A percentile compares a stretch with the other conserved stretches of the same genome.
Evolutionary conservation across 441 rosid genomes (phyloP).

Genomic region (Syzygium syzygioides): DNA sequence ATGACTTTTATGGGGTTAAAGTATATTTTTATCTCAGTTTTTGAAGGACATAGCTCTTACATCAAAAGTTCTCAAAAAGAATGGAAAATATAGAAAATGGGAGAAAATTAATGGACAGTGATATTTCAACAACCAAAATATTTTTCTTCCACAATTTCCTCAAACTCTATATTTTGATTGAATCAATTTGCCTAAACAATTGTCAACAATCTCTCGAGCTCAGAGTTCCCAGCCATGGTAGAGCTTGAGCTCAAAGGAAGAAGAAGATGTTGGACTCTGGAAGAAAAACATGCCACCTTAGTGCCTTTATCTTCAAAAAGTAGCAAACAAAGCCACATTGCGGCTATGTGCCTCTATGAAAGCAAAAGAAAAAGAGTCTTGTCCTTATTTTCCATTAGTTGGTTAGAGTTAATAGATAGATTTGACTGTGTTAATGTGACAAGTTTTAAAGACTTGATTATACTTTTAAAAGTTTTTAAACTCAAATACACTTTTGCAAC

Average conservation of each 20-base stretch:
- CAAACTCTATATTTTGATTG: background rate
- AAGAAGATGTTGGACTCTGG: background rate
- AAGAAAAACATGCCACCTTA: background rate
- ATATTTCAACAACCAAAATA: background rate
- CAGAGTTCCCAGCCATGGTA: background rate
- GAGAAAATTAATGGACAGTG: background rate
- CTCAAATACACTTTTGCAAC: background rate
- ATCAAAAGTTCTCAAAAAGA: background rate
- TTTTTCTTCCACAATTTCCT: background rate
- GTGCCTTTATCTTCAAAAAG: background rate
- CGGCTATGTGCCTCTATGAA: background rate
- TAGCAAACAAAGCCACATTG: accelerated
- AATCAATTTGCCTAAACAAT: background rate
- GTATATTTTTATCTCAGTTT: background rate
- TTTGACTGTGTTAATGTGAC: background rate
- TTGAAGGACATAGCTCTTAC: background rate
- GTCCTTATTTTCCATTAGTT: accelerated
- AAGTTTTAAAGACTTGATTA: background rate
- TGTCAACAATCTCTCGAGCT: background rate
- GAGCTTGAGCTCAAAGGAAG: background rate
- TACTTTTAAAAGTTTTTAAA: accelerated
- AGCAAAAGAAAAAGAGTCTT: background rate
- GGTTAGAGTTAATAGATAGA: accelerated
- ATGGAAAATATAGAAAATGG: background rate
- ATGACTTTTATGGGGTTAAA: background rate